Conservation (phyloP, 306 rosid genomes). For the Trifolium repens region DNA sequence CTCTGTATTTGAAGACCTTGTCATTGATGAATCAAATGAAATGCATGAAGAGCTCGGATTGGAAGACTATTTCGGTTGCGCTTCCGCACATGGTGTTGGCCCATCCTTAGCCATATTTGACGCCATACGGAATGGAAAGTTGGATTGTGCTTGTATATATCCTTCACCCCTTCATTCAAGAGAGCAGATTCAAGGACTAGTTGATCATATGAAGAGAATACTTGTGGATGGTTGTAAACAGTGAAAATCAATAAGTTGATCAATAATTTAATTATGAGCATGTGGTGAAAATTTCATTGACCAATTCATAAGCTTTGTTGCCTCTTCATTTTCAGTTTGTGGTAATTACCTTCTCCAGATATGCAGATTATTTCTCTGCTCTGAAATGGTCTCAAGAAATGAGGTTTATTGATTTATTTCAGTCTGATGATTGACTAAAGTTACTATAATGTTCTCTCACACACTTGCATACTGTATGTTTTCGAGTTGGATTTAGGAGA, state of each 20-base stretch:
- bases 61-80: slow-evolving; percentile 76
- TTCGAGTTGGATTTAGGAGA: too few species aligned
- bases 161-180: slow-evolving; percentile 85
- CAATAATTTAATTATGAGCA: slow-evolving; percentile 21
- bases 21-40: slow-evolving; percentile 52
- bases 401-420: slow-evolving; percentile 27
- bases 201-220: slow-evolving; percentile 71
- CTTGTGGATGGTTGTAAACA: slow-evolving; percentile 55
- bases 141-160: slow-evolving; percentile 75
- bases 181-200: slow-evolving; percentile 73
- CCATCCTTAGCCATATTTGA: slow-evolving; percentile 86
- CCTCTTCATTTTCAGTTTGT: slow-evolving; percentile 19
- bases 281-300: slow-evolving; percentile 4
- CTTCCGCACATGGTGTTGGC: slow-evolving; percentile 87
- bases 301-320: slow-evolving; percentile 18
- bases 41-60: slow-evolving; percentile 57
- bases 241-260: slow-evolving; percentile 43
- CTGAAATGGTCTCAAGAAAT: slow-evolving; percentile 18
- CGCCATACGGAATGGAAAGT: slow-evolving; percentile 61
- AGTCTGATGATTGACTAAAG: not conserved
- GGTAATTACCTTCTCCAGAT: slow-evolving; percentile 2
- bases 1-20: slow-evolving; percentile 81
- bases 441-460: not conserved
- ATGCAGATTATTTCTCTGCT: slow-evolving; percentile 3
- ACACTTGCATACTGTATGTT: not conserved